Evolutionary conservation across 495 filamentous ascomycete genomes (phyloP).

Genomic region (Gamarada debralockiae): DNA sequence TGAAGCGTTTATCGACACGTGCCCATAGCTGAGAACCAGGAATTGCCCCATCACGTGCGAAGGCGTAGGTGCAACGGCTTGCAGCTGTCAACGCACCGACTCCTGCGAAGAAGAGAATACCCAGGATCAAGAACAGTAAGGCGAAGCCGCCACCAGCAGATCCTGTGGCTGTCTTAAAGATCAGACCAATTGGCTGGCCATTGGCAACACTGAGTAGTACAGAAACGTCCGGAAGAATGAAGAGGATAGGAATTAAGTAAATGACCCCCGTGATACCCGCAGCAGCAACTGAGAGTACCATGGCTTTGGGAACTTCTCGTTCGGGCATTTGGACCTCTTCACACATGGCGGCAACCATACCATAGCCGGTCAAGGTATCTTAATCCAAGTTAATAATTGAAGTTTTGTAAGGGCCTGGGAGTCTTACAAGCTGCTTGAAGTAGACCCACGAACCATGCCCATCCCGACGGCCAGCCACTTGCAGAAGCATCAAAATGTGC

Average conservation of each 20-base stretch:
- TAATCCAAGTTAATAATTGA: slow-evolving; percentile 33
- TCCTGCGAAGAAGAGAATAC: slow-evolving; percentile 60
- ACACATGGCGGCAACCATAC: slow-evolving; percentile 57
- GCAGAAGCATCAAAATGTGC: slow-evolving; percentile 53
- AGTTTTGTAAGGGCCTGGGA: background rate
- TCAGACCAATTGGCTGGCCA: slow-evolving; percentile 53
- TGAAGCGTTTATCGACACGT: slow-evolving; percentile 47
- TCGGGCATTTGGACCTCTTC: slow-evolving; percentile 54
- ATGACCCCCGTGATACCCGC: slow-evolving; percentile 57
- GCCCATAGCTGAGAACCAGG: slow-evolving; percentile 59
- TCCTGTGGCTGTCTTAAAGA: slow-evolving; percentile 57
- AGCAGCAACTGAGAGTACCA: slow-evolving; percentile 55
- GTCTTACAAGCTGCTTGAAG: slow-evolving; percentile 34
- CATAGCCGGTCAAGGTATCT: slow-evolving; percentile 56
- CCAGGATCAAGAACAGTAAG: slow-evolving; percentile 67
- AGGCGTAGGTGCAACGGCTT: slow-evolving; percentile 47
- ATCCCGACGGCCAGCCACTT: slow-evolving; percentile 53
- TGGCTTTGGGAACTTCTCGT: slow-evolving; percentile 54
- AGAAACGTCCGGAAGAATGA: slow-evolving; percentile 51
- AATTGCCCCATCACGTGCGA: slow-evolving; percentile 20
- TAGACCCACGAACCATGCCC: slow-evolving; percentile 49
- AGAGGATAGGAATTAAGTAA: slow-evolving; percentile 60
- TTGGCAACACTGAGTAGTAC: slow-evolving; percentile 47
- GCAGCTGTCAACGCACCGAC: slow-evolving; percentile 56
- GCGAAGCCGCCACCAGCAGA: slow-evolving; percentile 63